Conservation (phyloP, 2,329 filamentous ascomycete genomes). For the Orbilia quercus region DNA sequence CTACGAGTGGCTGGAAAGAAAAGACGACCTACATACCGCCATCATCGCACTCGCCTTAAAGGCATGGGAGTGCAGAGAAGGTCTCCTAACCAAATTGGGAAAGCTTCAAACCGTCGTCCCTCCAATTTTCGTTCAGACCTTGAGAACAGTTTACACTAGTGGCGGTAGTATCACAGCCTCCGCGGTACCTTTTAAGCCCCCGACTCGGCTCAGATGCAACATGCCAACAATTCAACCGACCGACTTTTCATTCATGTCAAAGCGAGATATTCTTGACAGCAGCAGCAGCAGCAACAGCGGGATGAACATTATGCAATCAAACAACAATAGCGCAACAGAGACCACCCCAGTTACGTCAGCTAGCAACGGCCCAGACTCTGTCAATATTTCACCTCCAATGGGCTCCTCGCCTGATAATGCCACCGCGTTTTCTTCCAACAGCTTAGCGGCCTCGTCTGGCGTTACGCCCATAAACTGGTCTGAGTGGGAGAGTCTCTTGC, state of each 20-base stretch:
- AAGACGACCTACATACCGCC: slow-evolving; percentile 60
- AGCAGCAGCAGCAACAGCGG: too few relatives aligned
- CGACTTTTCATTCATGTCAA: slow-evolving; percentile 13
- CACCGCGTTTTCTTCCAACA: slow-evolving; percentile 22
- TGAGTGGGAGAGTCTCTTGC: slow-evolving; percentile 48
- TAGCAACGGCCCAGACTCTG: slow-evolving; percentile 8
- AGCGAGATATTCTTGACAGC: too few relatives aligned
- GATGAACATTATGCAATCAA: not conserved
- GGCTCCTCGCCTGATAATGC: slow-evolving; percentile 8
- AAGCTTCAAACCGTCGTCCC: slow-evolving; percentile 12
- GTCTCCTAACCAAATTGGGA: slow-evolving; percentile 16
- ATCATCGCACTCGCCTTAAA: slow-evolving; percentile 61
- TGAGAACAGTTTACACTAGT: slow-evolving; percentile 13
- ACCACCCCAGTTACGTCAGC: not conserved
- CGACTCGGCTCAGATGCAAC: not conserved
- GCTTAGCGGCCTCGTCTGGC: slow-evolving; percentile 7
- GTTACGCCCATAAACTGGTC: slow-evolving; percentile 54
- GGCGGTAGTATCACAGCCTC: slow-evolving; percentile 9
- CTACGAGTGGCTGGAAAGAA: slow-evolving; percentile 60
- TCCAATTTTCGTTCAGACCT: slow-evolving; percentile 32
- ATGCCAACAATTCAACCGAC: too few relatives aligned
- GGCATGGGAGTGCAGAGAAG: slow-evolving; percentile 60
- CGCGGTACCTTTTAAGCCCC: not conserved
- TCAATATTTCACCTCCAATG: slow-evolving; percentile 22
- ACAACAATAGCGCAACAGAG: not conserved